Evolutionary conservation across 352 stramenopile species (phyloP), one percentile per base, ranked within the genome.

Genomic region (Aphanomyces euteiches): DNA sequence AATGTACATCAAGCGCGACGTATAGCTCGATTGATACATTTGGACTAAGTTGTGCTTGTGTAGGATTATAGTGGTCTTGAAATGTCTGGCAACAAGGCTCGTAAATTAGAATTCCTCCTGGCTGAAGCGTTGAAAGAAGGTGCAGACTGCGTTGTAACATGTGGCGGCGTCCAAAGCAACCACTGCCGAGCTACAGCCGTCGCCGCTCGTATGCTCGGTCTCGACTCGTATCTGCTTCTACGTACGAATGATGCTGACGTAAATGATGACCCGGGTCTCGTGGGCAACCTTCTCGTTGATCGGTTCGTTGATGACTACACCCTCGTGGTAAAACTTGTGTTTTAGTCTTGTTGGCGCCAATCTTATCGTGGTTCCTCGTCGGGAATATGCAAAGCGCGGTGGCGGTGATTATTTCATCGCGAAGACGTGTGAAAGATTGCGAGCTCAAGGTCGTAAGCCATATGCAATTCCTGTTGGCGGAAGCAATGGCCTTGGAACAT

Each of bases 81-180:
- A 76, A 91, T 93, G 37, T 96, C 92, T 17, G 94, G 94, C 34
- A 98, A 98, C 77, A 98, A 98, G 78, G 90, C 97, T 76, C 90
- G 94, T 65, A 98, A 98, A 75, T 80, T 98, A 40, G 94, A 98
- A 82, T 98, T 98, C 76, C 77, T 98, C 7, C 74, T 98, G 67
- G 87, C 90, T 13, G 89, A 98, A 56, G 94, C 92, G 37, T 56
- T 97, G n/a, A 80, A 77, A n/a, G 78, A 90, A 68, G 76, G 81
- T 7, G 90, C 82, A 36, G 82, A 96, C 79, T 94, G 89, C 56
- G 76, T 98, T 48, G 85, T 98, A 21, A 98, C 94, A 4, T 97
- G 93, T 75, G 94, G 93, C 17, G 93, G 91, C 7, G 77, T 96
- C 50, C 93, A 98, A 80, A 96, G 85, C 77, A 98, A 98, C 82